Evolutionary conservation across 257 asterid genomes (phyloP).

Genomic region (Cinchona pubescens): DNA sequence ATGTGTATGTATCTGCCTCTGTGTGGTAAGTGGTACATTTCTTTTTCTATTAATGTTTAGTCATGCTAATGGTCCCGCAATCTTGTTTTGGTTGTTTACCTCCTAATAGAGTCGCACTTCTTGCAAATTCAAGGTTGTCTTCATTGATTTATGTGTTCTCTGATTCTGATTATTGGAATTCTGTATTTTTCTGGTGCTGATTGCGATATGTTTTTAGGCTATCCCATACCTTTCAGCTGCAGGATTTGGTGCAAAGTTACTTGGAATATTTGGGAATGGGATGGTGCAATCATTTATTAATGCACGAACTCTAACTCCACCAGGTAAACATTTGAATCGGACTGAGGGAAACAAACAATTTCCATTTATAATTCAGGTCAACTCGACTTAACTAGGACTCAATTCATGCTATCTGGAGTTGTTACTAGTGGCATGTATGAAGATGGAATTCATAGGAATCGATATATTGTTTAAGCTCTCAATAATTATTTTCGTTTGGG

Average conservation of each 20-base stretch:
- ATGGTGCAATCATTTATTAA: constrained; percentile 95
- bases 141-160: neutral
- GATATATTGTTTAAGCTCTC: neutral
- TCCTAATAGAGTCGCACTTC: neutral
- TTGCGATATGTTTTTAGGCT: constrained; percentile 52
- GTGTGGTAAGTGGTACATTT: no score
- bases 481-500: neutral
- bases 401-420: neutral
- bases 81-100: neutral
- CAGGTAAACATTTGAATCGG: constrained; percentile 43
- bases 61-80: neutral
- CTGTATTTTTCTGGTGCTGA: neutral
- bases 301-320: constrained; percentile 82
- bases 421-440: neutral
- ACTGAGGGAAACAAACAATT: constrained; percentile 1
- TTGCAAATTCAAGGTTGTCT: neutral
- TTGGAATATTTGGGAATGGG: constrained; percentile 93
- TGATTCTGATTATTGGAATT: constrained; percentile 1
- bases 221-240: constrained; percentile 91
- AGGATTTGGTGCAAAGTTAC: constrained; percentile 97
- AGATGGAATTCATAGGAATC: neutral
- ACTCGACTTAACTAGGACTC: neutral
- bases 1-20: no score
- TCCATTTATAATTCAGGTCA: neutral
- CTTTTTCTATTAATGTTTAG: neutral